Conservation (phyloP, 139 green algal genomes). For the Chlamydomonas sp. region DNA sequence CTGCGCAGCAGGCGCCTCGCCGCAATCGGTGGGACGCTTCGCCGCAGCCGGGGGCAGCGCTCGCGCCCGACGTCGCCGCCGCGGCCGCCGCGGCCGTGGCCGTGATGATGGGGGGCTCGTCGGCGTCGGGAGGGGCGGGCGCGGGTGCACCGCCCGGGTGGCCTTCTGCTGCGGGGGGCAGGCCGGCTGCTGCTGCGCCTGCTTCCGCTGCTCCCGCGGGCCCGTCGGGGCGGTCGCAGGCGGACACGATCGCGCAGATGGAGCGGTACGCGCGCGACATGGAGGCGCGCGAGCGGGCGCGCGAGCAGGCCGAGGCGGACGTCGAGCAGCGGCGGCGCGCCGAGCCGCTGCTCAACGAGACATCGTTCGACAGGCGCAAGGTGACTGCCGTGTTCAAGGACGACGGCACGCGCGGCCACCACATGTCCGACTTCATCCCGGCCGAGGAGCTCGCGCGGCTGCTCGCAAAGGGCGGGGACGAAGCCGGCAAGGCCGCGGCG, state of each 20-base stretch:
- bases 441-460: slow-evolving; percentile 64
- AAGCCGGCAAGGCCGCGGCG: slow-evolving; percentile 14
- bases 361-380: slow-evolving; percentile 52
- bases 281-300: too few species aligned
- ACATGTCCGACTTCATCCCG: slow-evolving; percentile 53
- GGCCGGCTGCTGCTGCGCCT: not conserved
- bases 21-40: too few species aligned
- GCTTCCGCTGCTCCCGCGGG: not conserved
- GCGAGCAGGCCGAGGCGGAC: slow-evolving; percentile 24
- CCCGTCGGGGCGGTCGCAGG: slow-evolving; percentile 10
- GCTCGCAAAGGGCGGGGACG: slow-evolving; percentile 43
- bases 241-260: slow-evolving; percentile 52
- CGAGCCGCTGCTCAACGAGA: slow-evolving; percentile 53
- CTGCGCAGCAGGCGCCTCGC: slow-evolving; percentile 5
- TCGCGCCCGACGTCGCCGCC: too few species aligned
- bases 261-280: slow-evolving; percentile 45
- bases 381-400: slow-evolving; percentile 52
- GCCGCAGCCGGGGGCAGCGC: too few species aligned
- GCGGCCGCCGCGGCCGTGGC: too few species aligned
- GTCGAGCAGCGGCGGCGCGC: slow-evolving; percentile 24
- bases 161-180: too few species aligned
- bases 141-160: too few species aligned
- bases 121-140: too few species aligned
- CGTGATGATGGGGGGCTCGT: too few species aligned
- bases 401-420: slow-evolving; percentile 53